These are phyloP conservation scores for Lecanoromycetidae sp. DNA, from an alignment of 2,329 filamentous ascomycete genomes.

Conservation along the genomic window DNA sequence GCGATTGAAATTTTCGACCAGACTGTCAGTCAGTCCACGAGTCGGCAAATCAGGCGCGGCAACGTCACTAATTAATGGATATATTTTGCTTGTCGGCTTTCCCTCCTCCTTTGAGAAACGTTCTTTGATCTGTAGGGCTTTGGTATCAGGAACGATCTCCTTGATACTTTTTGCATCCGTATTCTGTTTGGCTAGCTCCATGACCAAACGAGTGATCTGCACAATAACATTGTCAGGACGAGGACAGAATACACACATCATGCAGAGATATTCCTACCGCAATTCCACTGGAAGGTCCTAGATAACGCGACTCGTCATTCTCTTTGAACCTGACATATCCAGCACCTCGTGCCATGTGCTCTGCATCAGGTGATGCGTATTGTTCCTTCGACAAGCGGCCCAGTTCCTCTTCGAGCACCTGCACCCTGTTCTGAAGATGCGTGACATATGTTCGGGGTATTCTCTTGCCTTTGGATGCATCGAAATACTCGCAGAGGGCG, in stretches of 20 bases:
- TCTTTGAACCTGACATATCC: constrained; percentile 76
- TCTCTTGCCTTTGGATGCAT: constrained; percentile 72
- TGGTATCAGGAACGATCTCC: constrained; percentile 71
- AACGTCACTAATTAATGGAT: constrained; percentile 77
- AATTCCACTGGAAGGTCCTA: constrained; percentile 71
- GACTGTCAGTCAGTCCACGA: constrained; percentile 58
- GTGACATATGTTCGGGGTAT: constrained; percentile 89
- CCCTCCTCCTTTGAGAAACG: constrained; percentile 53
- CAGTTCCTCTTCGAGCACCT: constrained; percentile 69
- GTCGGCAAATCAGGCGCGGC: constrained; percentile 66
- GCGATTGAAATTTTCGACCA: constrained; percentile 75
- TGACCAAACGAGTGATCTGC: constrained; percentile 83
- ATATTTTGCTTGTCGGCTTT: constrained; percentile 64
- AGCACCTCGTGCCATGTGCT: constrained; percentile 76
- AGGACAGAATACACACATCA: background rate
- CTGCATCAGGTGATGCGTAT: constrained; percentile 55
- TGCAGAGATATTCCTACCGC: background rate
- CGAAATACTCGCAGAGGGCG: constrained; percentile 87
- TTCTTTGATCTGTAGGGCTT: constrained; percentile 55
- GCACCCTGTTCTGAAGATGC: constrained; percentile 75
- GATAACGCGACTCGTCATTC: constrained; percentile 75
- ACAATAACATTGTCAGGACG: background rate
- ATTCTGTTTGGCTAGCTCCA: constrained; percentile 92
- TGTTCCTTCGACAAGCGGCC: constrained; percentile 68
- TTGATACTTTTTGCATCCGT: constrained; percentile 84